Conservation (phyloP, 1,139 yeast species). For the Blastobotrys illinoisensis region DNA sequence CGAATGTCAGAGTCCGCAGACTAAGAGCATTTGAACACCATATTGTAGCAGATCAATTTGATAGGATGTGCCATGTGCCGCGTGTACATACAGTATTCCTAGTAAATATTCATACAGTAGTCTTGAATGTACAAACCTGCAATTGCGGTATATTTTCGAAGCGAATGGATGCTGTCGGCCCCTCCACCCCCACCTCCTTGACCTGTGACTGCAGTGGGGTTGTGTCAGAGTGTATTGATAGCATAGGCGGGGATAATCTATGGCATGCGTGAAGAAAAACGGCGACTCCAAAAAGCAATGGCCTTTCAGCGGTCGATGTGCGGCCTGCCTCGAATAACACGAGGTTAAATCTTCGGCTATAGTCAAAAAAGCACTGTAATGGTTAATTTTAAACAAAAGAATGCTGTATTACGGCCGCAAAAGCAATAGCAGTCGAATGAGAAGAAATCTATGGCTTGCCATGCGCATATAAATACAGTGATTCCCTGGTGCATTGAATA, state of each 20-base stretch:
- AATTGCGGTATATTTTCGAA: too few relatives aligned
- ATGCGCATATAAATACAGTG: background rate
- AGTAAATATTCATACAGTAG: too few relatives aligned
- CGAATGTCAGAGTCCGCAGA: too few relatives aligned
- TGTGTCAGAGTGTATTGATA: background rate
- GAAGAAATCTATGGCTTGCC: background rate
- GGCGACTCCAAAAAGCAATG: background rate
- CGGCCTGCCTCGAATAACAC: background rate
- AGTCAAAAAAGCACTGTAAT: background rate
- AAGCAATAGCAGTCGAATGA: slow-evolving; percentile 1
- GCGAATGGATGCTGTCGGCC: too few relatives aligned
- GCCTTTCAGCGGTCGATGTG: background rate
- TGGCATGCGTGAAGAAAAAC: too few relatives aligned
- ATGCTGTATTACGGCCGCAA: background rate
- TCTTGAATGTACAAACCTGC: too few relatives aligned
- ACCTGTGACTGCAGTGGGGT: background rate
- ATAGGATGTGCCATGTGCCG: background rate
- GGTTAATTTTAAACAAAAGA: background rate
- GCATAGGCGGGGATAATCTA: too few relatives aligned
- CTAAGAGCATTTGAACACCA: too few relatives aligned
- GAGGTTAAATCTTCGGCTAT: background rate
- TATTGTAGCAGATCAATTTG: background rate
- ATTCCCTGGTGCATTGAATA: background rate
- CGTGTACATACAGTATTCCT: background rate
- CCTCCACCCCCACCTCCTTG: background rate